Conservation (phyloP, 306 rosid genomes). For the Prunus padus region DNA sequence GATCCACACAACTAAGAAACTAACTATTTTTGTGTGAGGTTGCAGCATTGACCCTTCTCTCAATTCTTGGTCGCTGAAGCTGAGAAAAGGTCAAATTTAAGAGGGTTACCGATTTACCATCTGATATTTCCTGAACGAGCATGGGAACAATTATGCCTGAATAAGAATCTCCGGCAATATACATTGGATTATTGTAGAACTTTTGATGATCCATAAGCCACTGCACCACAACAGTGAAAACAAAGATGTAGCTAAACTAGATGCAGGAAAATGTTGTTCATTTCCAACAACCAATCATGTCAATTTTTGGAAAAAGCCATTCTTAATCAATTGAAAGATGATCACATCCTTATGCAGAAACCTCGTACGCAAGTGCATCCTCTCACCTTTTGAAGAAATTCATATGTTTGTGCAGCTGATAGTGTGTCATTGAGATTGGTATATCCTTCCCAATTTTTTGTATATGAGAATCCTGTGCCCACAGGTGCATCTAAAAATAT, state of each 20-base stretch:
- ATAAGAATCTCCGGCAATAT: conserved; percentile 56
- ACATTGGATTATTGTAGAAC: conserved; percentile 43
- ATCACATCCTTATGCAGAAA: no score
- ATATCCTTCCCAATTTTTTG: conserved; percentile 18
- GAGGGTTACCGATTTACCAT: conserved; percentile 28
- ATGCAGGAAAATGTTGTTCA: not conserved
- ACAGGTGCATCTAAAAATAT: conserved; percentile 48
- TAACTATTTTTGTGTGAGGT: not conserved
- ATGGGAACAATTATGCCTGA: conserved; percentile 35
- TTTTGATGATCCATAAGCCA: conserved; percentile 51
- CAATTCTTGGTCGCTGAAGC: no score
- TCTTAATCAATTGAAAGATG: not conserved
- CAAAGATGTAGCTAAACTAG: not conserved
- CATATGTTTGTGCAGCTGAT: conserved; percentile 25
- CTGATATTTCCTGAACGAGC: conserved; percentile 31
- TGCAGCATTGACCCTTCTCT: no score
- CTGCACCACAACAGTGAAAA: conserved; percentile 20
- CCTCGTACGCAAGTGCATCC: no score
- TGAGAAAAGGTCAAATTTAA: not conserved
- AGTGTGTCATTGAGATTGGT: conserved; percentile 17
- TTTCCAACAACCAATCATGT: no score
- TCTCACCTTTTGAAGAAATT: conserved; percentile 42
- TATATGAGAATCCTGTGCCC: conserved; percentile 49
- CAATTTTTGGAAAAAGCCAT: not conserved
- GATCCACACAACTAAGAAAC: not conserved